Evolutionary conservation across 768 basidiomycete species (phyloP), one percentile per base, ranked within the genome.

Genomic region (Mycena filopes): DNA sequence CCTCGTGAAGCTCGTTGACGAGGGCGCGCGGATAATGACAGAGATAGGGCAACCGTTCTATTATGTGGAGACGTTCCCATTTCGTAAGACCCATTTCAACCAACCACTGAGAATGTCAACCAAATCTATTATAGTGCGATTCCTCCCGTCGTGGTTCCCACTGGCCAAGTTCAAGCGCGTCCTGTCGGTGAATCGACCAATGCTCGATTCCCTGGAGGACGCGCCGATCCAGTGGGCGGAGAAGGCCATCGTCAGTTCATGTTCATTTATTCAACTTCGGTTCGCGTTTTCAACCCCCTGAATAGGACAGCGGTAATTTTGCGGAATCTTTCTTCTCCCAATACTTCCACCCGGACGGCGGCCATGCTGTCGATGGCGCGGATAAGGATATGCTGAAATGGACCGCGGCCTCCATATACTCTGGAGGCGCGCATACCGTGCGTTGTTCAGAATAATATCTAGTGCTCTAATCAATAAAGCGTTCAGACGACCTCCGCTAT

Each of bases 81-180:
- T 76, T 28, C 65, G 82, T 83, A 56, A 51, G 77, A 71, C 25
- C 21, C 47, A 29, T 1, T 31, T 16, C 5, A 11, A 36, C 36
- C 36, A 36, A 36, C 9, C 10, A 5, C 5, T 36, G 36, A 4
- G 36, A 15, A n/a, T n/a, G n/a, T n/a, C n/a, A 36, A 36, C 36
- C 15, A 15, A 36, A 9, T 36, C 4, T 36, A 10, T 9, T 36
- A 2, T 4, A 83, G 82, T 82, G 53, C 72, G 77, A 33, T 78
- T 74, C 65, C 23, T 83, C 1, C 83, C 83, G 0, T 69, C 71
- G 0, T 83, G 83, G 82, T 76, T 84, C 55, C 82, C 83, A 23
- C 79, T 82, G 5, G 79, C 78, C 41, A 73, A 68, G 1, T 84
- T 82, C 74, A 82, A 84, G 66, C 71, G 72, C 18, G 28, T 60